Conservation (phyloP, 2,329 filamentous ascomycete genomes). For the Teratosphaeria zuluensis region DNA sequence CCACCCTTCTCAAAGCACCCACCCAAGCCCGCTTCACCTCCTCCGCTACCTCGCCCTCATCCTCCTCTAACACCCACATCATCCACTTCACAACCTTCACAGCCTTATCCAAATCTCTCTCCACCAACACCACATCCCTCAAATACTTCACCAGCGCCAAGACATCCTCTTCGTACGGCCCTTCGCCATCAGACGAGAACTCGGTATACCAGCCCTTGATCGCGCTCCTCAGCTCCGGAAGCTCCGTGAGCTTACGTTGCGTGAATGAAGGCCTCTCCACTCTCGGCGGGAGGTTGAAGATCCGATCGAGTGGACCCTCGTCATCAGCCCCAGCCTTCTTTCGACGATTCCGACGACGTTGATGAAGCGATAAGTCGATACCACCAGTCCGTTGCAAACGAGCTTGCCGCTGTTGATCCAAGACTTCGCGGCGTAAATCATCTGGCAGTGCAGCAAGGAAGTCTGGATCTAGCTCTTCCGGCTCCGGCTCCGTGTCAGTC, state of each 20-base stretch:
- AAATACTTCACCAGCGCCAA: conserved; percentile 66
- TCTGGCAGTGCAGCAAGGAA: conserved; percentile 77
- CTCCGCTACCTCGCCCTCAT: conserved; percentile 16
- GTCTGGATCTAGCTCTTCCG: conserved; percentile 51
- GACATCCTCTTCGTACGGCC: conserved; percentile 68
- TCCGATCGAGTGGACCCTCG: conserved; percentile 26
- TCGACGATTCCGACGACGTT: conserved; percentile 10
- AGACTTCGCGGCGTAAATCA: conserved; percentile 67
- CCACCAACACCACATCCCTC: conserved; percentile 58
- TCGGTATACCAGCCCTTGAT: conserved; percentile 66
- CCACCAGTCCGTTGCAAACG: conserved; percentile 45
- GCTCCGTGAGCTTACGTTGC: conserved; percentile 42
- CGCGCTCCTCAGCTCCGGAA: conserved; percentile 62
- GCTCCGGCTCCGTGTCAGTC: conserved; percentile 22
- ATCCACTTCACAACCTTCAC: conserved; percentile 60
- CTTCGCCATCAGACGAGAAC: conserved; percentile 38
- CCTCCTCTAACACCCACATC: conserved; percentile 29
- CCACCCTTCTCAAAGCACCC: conserved; percentile 30
- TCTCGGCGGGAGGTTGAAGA: conserved; percentile 36
- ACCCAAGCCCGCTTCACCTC: conserved; percentile 24
- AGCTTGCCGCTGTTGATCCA: conserved; percentile 59
- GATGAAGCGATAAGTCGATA: conserved; percentile 26
- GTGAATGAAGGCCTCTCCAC: conserved; percentile 53
- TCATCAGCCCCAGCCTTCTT: conserved; percentile 11
- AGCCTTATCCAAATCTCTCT: conserved; percentile 69